Evolutionary conservation across 345 rosid genomes (phyloP).

Genomic region (Euphorbia tirucalli): DNA sequence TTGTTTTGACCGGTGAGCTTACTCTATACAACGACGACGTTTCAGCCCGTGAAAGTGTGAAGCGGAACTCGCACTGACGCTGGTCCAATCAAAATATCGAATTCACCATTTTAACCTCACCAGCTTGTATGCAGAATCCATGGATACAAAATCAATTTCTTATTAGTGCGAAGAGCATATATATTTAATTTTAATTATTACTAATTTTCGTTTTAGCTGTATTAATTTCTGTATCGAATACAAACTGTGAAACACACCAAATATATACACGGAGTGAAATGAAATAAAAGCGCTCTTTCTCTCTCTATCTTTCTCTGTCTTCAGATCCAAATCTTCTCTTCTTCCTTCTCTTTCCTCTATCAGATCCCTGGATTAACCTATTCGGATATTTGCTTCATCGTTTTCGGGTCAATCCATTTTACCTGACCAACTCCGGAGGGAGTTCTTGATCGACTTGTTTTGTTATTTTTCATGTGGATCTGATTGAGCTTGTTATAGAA

Average conservation of each 20-base stretch:
- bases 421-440: background rate
- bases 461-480: constrained; percentile 33
- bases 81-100: background rate
- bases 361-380: constrained; percentile 33
- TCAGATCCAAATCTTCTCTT: constrained; percentile 56
- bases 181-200: background rate
- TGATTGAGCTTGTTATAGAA: constrained; percentile 24
- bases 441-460: constrained; percentile 11
- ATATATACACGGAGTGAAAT: constrained; percentile 11
- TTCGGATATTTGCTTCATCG: constrained; percentile 12
- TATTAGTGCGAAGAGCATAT: background rate
- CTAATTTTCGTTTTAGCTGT: constrained; percentile 1
- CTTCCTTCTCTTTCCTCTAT: constrained; percentile 10
- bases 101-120: constrained; percentile 9
- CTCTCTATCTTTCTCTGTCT: background rate
- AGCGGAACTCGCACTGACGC: too few species aligned
- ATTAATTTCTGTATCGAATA: background rate
- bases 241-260: constrained; percentile 6
- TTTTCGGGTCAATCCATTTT: constrained; percentile 8
- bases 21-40: background rate
- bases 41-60: background rate
- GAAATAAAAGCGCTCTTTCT: background rate
- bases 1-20: background rate
- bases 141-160: background rate
- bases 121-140: background rate